phyloP scores from a whole-genome alignment of 768 basidiomycete species.

The Mycena venus region DNA sequence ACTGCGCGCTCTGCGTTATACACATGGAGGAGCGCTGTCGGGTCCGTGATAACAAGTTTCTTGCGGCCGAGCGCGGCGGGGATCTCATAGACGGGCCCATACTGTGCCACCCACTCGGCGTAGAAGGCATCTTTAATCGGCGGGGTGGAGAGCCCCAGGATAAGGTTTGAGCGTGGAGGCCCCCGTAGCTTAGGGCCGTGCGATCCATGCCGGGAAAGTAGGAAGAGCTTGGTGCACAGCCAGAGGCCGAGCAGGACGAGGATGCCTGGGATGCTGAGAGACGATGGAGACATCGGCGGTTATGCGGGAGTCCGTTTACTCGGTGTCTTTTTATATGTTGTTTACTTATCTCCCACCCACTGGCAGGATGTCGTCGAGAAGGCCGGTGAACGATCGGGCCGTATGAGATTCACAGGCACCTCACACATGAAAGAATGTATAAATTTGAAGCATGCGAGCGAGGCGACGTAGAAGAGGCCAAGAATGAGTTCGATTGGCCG shows the following conservation, averaged over 20 bases:
- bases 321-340: no score
- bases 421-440: no score
- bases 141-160: no score
- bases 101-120: slow-evolving; percentile 31
- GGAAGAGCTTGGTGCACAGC: slow-evolving; percentile 8
- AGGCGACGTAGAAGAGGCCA: no score
- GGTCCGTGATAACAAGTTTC: slow-evolving; percentile 35
- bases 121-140: slow-evolving; percentile 7
- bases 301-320: no score
- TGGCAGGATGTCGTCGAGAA: no score
- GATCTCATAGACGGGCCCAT: slow-evolving; percentile 26
- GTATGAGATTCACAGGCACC: no score
- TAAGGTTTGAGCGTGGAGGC: slow-evolving; percentile 24
- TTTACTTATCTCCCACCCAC: no score
- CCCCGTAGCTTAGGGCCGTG: slow-evolving; percentile 19
- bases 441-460: no score
- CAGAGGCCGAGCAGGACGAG: slow-evolving; percentile 11
- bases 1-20: slow-evolving; percentile 26
- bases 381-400: no score
- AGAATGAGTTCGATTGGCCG: no score
- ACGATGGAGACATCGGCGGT: not conserved
- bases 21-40: slow-evolving; percentile 39
- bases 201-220: not conserved
- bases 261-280: not conserved
- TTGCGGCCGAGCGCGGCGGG: slow-evolving; percentile 22